Base-by-base conservation (phyloP, 2,329 filamentous ascomycete genomes). In the Beauveria scarabaeidicola region DNA sequence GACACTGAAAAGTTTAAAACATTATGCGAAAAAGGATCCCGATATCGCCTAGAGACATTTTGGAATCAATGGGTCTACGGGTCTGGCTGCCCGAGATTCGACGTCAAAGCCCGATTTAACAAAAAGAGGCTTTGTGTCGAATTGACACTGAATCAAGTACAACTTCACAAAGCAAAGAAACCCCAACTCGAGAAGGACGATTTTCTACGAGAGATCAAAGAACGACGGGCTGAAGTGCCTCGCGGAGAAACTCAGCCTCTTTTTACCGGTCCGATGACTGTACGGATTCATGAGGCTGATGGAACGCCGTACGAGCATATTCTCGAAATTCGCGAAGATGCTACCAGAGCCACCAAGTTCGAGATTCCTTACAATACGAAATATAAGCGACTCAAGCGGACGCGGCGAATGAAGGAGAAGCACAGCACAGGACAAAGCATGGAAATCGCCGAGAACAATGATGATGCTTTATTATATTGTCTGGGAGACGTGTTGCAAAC, bases 321-420 rank as follows among this genome's bases (percentile, higher is more conserved):
- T 63, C 87, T 97, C 36, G 91, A 97, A 67, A 96, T 99, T 69
- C 91, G 91, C 62, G 91, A 97, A 65, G 87, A 88, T 29, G 83
- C 85, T 15, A 90, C 89, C 2, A 90, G 88, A 66, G 77, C 77
- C 1, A 80, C 80, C 25, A 94, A 89, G 69, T 89, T 97, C 61
- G 92, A 97, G 63, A 97, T 99, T 62, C 92, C 93, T 0, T 99
- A 99, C 75, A 97, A 97, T 68, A 99, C 94, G 0, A 99, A 99
- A 71, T 99, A 99, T 76, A 99, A 97, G 76, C 87, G 95, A 9
- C 80, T 99, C 3, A 99, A 99, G 77, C 82, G 92, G 51, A 97
- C 89, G 61, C 84, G 88, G 48, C 81, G 89, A 36, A 85, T 93
- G 70, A 91, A 91, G 70, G 90, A 96, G 70, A 85, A 90, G 62